Evolutionary conservation across 495 filamentous ascomycete genomes (phyloP).

Genomic region (Rostrohypoxylon terebratum): DNA sequence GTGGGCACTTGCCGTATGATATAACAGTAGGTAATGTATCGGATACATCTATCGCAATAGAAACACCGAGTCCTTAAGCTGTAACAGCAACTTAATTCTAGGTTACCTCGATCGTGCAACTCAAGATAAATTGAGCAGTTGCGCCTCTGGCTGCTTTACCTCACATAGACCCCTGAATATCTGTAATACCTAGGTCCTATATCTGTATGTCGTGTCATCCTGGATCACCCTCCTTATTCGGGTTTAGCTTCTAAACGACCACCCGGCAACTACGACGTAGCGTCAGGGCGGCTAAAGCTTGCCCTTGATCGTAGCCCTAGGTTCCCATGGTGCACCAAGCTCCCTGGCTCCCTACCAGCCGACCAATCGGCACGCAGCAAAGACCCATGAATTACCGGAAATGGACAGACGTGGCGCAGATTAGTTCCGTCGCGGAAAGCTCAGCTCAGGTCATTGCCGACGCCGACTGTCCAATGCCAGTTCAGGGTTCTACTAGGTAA

Average conservation of each 20-base stretch:
- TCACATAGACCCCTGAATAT: too few species aligned
- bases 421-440: slow-evolving; percentile 4
- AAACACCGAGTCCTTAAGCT: neutral
- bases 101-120: neutral
- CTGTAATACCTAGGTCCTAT: too few species aligned
- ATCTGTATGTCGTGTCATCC: slow-evolving; percentile 29
- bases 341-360: neutral
- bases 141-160: neutral
- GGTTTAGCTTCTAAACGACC: slow-evolving; percentile 33
- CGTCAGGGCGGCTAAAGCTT: slow-evolving; percentile 25
- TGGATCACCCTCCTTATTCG: neutral
- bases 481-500: neutral
- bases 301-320: slow-evolving; percentile 5
- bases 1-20: too few species aligned
- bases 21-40: neutral
- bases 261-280: slow-evolving; percentile 28
- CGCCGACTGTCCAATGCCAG: neutral
- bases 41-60: neutral
- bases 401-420: slow-evolving; percentile 11
- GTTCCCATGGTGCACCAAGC: too few species aligned
- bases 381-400: slow-evolving; percentile 31
- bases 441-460: slow-evolving; percentile 13
- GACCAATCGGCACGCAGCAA: slow-evolving; percentile 32
- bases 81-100: neutral
- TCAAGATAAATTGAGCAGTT: neutral